Percentiles rank a stretch among this genome's conserved stretches.
Evolutionary conservation across 345 rosid genomes (phyloP).

Genomic region (Dipteronia sinensis): DNA sequence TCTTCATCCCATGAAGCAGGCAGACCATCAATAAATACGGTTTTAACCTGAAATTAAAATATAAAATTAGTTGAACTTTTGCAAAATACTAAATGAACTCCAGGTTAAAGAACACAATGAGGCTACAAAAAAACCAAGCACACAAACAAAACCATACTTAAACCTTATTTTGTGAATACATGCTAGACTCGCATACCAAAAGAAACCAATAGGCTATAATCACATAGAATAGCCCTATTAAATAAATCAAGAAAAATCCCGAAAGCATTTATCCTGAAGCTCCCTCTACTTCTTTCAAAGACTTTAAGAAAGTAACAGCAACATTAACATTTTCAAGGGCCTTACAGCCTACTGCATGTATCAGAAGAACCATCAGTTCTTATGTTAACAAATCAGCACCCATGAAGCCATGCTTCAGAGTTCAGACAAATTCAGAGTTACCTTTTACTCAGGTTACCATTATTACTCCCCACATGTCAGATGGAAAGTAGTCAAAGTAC

Average conservation of each 20-base stretch:
- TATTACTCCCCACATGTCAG: neutral
- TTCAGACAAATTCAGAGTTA: neutral
- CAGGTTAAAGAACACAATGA: neutral
- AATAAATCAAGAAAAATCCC: neutral
- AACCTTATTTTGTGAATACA: neutral
- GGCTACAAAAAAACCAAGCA: neutral
- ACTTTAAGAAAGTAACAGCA: neutral
- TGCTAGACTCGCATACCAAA: neutral
- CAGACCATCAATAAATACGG: conserved; percentile 89
- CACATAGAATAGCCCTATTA: neutral
- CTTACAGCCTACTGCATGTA: neutral
- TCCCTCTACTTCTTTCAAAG: neutral
- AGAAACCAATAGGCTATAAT: neutral
- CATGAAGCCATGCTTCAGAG: neutral
- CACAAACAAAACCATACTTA: neutral
- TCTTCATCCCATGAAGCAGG: conserved; percentile 97
- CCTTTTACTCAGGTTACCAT: neutral
- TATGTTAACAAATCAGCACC: neutral
- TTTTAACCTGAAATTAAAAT: conserved; percentile 65
- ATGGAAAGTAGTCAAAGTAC: too few relatives aligned
- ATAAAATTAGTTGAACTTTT: conserved; percentile 14
- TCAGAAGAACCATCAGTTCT: neutral
- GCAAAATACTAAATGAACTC: neutral
- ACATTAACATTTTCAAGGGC: neutral
- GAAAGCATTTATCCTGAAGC: neutral